A percentile compares a stretch with the other conserved stretches of the same genome.
Evolutionary conservation across 495 filamentous ascomycete species (phyloP).

Genomic region (Penicillium lagena): DNA sequence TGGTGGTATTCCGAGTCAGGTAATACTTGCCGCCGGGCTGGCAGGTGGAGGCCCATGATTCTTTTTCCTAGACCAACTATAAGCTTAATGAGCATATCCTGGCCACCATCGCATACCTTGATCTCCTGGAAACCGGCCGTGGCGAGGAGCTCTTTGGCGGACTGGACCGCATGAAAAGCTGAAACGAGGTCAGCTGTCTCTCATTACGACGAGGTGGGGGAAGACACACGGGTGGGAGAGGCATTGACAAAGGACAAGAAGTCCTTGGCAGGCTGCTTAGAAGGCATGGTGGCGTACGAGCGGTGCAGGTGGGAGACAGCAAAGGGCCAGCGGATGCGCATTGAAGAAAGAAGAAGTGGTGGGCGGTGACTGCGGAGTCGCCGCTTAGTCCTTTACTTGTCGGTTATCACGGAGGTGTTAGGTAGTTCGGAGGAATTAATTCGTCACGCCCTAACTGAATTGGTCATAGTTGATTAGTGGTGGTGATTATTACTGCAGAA

Average conservation of each 20-base stretch:
- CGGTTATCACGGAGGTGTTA: no score
- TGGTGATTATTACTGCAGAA: background rate
- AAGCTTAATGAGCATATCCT: background rate
- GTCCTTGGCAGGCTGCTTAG: constrained; percentile 62
- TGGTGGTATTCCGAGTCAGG: constrained; percentile 89
- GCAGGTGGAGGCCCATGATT: constrained; percentile 76
- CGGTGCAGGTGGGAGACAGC: constrained; percentile 2
- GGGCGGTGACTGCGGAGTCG: constrained; percentile 3
- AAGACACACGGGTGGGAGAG: constrained; percentile 78
- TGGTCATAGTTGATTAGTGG: constrained; percentile 3
- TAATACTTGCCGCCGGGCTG: constrained; percentile 92
- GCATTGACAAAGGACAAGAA: constrained; percentile 92
- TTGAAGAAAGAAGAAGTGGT: constrained; percentile 5
- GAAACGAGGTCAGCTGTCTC: constrained; percentile 12
- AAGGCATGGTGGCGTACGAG: constrained; percentile 46
- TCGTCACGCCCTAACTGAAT: background rate
- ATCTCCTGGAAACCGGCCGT: constrained; percentile 82
- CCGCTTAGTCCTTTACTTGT: no score
- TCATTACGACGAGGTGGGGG: constrained; percentile 1
- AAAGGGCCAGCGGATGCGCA: constrained; percentile 2
- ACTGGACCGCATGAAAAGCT: constrained; percentile 94
- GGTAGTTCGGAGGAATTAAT: no score
- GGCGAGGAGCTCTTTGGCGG: constrained; percentile 63
- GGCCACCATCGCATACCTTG: constrained; percentile 42
- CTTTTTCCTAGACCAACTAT: constrained; percentile 58